Conservation (phyloP, 441 rosid species). For the Hypseocharis bilobata region DNA sequence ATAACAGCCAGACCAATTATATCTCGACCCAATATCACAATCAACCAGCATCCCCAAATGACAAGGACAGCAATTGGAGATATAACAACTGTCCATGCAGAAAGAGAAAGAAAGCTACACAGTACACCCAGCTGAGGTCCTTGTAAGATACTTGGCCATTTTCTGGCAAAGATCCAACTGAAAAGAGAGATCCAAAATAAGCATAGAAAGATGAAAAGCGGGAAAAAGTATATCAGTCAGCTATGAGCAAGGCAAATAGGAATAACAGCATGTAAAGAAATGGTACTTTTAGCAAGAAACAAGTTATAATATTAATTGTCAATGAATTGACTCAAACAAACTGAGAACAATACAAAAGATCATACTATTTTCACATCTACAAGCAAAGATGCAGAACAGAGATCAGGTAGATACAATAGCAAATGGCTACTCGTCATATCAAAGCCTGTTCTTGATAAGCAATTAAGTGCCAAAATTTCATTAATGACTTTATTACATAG, state of each 20-base stretch:
- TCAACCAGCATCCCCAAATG: slow-evolving; percentile 85
- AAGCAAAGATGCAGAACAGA: not conserved
- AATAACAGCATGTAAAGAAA: not conserved
- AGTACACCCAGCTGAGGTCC: slow-evolving; percentile 79
- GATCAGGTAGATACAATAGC: not conserved
- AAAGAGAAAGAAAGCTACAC: slow-evolving; percentile 62
- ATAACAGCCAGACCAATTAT: slow-evolving; percentile 90
- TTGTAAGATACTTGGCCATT: slow-evolving; percentile 82
- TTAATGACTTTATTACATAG: not conserved
- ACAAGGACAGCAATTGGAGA: slow-evolving; percentile 82
- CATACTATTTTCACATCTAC: not conserved
- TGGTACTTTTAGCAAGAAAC: not conserved
- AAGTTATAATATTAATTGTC: not conserved
- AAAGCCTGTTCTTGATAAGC: too few species aligned
- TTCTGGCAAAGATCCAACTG: slow-evolving; percentile 99
- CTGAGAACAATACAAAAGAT: not conserved
- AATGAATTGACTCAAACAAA: not conserved
- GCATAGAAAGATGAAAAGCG: not conserved
- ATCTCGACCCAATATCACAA: slow-evolving; percentile 66
- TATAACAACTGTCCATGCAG: slow-evolving; percentile 71
- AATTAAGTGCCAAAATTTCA: not conserved
- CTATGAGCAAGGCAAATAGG: not conserved
- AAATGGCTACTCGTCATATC: not conserved
- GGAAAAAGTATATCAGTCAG: not conserved
- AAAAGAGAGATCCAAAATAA: slow-evolving; percentile 22